Evolutionary conservation across 2,329 filamentous ascomycete species (phyloP), one percentile per base, ranked within the genome.

Genomic region (Westerdykella sp.): DNA sequence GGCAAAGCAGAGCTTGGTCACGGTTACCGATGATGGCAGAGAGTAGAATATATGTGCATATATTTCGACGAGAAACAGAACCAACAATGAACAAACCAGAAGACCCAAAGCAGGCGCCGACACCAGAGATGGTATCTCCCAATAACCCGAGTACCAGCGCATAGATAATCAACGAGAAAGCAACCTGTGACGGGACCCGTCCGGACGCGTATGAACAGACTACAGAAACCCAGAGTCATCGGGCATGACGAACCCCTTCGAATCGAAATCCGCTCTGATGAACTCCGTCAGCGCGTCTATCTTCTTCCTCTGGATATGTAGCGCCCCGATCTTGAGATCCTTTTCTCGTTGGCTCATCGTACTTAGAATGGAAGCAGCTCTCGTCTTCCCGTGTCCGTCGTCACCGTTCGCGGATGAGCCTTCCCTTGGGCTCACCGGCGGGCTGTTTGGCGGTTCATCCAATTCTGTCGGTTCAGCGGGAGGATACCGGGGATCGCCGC

Each of bases 221-320:
- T 28, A 28, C 25, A 28, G 25, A 10, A 67, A 60, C 15, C 54
- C 60, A 35, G 60, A 62, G 43, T 66, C 70, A 37, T 69, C 69
- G 12, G 72, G 72, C 71, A 74, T 74, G 35, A 69, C 56, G 49
- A 75, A 75, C 6, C 69, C 69, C 32, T 66, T 69, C 18, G 60
- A 56, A 36, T 71, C 61, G 40, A 75, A 72, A 35, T 74, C 71
- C 10, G 53, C 51, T 35, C 68, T 53, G 9, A 74, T 67, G 32
- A 68, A 70, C 21, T 65, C 61, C 1, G 70, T 66, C 55, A 75
- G 60, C 4, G 68, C 67, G 41, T 75, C 72, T 18, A 74, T 47
- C 56, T 73, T 73, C 55, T 67, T 71, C 11, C 72, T 66, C 45
- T 76, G 73, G 16, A 75, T 63, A 31, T 71, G 69, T n/a, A 76